Evolutionary conservation across 345 rosid species (phyloP), one percentile per base, ranked within the genome.

Genomic region (Gossypium stocksii): DNA sequence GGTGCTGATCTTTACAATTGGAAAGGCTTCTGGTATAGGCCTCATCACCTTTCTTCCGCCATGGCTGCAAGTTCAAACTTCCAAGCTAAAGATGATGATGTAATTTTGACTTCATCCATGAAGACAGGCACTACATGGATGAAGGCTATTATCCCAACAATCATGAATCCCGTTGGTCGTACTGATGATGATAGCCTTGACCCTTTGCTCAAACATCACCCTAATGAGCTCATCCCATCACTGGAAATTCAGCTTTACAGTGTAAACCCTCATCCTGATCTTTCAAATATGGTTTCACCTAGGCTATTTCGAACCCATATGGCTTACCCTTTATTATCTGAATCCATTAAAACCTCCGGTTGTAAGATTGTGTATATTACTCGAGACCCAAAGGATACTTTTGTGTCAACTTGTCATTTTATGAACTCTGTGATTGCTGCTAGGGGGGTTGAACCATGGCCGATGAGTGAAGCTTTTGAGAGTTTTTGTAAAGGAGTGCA

Each of bases 291-390:
- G 38, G 14, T 3, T 51, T 69, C 45, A 1, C 73, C 73, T 2
- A 48, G 57, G 27, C 73, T 48, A 3, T 52, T 69, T 10, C 45
- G 44, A 25, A 69, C 11, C 4, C 73, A 69, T 25, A 7, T 69
- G 13, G 23, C 73, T 11, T 69, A 69, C 52, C 13, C 7, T 48
- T 6, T 25, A 23, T 27, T 22, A 49, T 25, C 73, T 1, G 43
- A 46, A 46, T 69, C 73, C 11, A 45, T 69, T 9, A 69, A 69
- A 9, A 69, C 11, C 72, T 68, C 72, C 16, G 16, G 17, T 7
- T 68, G 72, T 13, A 48, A 48, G 51, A 48, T 46, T 17, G 73
- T 69, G 19, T 51, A 69, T 16, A 69, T 69, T 3, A 69, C 58
- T 4, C 12, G 73, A 69, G 45, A 69, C 29, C 60, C 73, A 1